Percentiles rank a stretch among this genome's conserved stretches.
phyloP scores from a whole-genome alignment of 1,284 basidiomycete genomes.

The Afroboletus lepidellus region DNA sequence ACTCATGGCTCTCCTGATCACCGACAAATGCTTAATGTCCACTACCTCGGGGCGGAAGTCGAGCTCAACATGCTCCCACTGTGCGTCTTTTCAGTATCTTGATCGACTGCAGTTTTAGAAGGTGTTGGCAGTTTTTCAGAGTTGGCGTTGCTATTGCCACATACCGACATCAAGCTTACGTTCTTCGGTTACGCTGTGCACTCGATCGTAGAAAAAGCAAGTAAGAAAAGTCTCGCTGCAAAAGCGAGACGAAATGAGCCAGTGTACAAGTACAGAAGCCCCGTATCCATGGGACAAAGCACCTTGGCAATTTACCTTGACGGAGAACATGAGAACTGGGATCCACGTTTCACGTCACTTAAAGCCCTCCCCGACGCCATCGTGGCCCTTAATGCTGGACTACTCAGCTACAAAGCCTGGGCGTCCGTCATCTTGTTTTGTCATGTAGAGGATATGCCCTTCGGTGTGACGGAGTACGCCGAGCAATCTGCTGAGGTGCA shows the following conservation, averaged over 20 bases:
- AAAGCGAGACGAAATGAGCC: slow-evolving; percentile 29
- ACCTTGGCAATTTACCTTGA: slow-evolving; percentile 34
- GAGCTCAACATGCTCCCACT: slow-evolving; percentile 45
- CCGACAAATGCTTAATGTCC: slow-evolving; percentile 33
- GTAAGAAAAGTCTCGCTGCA: slow-evolving; percentile 26
- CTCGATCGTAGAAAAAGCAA: slow-evolving; percentile 30
- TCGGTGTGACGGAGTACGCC: slow-evolving; percentile 42
- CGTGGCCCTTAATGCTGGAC: slow-evolving; percentile 40
- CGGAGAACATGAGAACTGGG: slow-evolving; percentile 34
- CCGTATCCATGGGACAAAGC: slow-evolving; percentile 35
- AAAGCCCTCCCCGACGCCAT: slow-evolving; percentile 35
- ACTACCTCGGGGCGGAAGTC: slow-evolving; percentile 40
- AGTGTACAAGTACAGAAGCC: slow-evolving; percentile 38
- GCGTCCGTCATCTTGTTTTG: slow-evolving; percentile 33
- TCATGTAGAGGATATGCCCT: slow-evolving; percentile 33
- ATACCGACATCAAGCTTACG: slow-evolving; percentile 41
- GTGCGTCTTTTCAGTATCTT: slow-evolving; percentile 27
- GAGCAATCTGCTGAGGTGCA: slow-evolving; percentile 41
- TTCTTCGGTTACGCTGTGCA: slow-evolving; percentile 38
- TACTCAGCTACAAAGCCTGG: slow-evolving; percentile 39
- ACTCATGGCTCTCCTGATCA: slow-evolving; percentile 18
- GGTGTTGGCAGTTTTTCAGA: slow-evolving; percentile 38
- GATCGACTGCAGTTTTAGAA: neutral
- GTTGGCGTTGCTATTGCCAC: slow-evolving; percentile 40
- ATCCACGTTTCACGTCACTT: slow-evolving; percentile 24